These are phyloP conservation scores for Nemania sp. DNA, from an alignment of 2,329 filamentous ascomycete genomes.

Conservation along the genomic window DNA sequence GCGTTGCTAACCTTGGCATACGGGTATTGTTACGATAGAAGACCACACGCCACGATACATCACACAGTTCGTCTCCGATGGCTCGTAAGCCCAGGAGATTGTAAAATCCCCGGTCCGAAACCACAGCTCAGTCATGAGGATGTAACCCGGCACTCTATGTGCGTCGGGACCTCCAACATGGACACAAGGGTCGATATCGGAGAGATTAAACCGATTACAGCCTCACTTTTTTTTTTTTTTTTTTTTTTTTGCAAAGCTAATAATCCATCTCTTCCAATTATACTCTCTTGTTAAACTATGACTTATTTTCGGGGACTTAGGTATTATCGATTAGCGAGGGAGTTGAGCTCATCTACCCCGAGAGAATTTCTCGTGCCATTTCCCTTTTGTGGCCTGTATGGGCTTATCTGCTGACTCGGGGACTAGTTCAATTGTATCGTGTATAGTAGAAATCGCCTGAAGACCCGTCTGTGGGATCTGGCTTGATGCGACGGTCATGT, in stretches of 20 bases:
- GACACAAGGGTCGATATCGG: background rate
- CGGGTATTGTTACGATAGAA: too few species aligned
- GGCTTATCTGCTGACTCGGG: constrained; percentile 54
- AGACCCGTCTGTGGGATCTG: constrained; percentile 55
- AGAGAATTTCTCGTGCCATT: constrained; percentile 72
- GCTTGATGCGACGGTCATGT: constrained; percentile 31
- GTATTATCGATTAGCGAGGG: background rate
- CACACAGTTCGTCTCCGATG: background rate
- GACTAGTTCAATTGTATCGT: constrained; percentile 72
- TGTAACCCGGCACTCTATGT: background rate
- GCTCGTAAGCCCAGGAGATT: background rate
- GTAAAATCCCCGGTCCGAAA: background rate
- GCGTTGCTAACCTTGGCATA: too few species aligned
- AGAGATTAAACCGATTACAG: background rate
- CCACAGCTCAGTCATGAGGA: background rate
- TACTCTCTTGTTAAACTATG: too few species aligned
- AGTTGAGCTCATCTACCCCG: constrained; percentile 54
- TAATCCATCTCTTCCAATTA: too few species aligned
- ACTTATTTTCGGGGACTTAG: too few species aligned
- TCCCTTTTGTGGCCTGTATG: constrained; percentile 57
- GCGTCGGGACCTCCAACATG: background rate
- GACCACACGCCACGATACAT: background rate
- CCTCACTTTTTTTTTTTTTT: too few species aligned
- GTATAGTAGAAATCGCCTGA: constrained; percentile 65
- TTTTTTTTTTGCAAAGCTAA: too few species aligned